phyloP scores from a whole-genome alignment of 192 early-diverging fungal species.

The Ambispora gerdemannii region DNA sequence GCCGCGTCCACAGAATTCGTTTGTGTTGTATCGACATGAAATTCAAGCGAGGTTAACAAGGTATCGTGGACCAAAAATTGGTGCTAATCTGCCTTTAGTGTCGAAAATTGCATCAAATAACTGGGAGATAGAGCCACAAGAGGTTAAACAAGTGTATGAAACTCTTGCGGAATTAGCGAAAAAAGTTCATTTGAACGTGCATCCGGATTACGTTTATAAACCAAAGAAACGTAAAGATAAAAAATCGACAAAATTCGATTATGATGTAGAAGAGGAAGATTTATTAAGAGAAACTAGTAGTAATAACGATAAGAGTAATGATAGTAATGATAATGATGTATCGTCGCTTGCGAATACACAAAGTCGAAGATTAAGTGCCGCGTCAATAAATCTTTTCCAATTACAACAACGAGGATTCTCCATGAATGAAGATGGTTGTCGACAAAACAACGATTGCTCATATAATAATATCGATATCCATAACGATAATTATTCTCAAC shows the following conservation, averaged over 20 bases:
- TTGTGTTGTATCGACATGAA: conserved; percentile 11
- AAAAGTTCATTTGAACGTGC: conserved; percentile 12
- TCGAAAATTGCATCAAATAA: background rate
- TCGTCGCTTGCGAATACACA: too few species aligned
- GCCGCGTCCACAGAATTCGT: conserved; percentile 23
- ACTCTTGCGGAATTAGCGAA: conserved; percentile 5
- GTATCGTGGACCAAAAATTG: background rate
- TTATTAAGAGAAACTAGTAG: too few species aligned
- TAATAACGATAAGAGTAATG: too few species aligned
- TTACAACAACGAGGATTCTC: too few species aligned
- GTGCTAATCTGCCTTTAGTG: conserved; percentile 5
- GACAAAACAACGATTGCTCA: too few species aligned
- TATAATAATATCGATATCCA: too few species aligned
- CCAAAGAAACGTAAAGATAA: conserved; percentile 20
- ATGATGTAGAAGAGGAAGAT: background rate
- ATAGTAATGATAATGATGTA: too few species aligned
- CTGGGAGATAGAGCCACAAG: background rate
- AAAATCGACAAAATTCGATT: background rate
- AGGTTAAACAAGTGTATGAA: conserved; percentile 2
- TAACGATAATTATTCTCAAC: too few species aligned
- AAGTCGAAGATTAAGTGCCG: too few species aligned
- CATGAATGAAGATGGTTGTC: too few species aligned
- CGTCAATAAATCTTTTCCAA: too few species aligned
- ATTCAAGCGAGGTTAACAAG: background rate
- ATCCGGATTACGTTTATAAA: conserved; percentile 28